Evolutionary conservation across 257 asterid genomes (phyloP), one percentile per base, ranked within the genome.

Genomic region (Fraxinus quadrangulata): DNA sequence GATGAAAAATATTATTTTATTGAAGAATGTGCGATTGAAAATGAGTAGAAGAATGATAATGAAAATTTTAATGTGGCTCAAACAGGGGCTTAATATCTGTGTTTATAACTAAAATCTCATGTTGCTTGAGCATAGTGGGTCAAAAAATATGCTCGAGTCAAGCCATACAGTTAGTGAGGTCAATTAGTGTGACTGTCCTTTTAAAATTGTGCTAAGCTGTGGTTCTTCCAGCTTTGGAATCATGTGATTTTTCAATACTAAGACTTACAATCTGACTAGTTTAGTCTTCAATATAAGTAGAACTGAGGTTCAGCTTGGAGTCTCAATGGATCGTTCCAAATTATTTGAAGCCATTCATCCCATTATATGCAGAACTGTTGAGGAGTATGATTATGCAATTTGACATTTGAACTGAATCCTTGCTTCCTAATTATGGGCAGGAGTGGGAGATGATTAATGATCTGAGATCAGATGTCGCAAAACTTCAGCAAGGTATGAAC

Each of bases 401-500:
- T 42, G 66, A 40, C n/a, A 23, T 66, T 72, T 54, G 75, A 34
- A 26, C 75, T 75, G 49, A 83, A 74, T 69, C 11, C 16, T 23
- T 74, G 72, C 26, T 17, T 66, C 65, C 70, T 78, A 51, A 54
- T 66, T 51, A 75, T 49, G 72, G 82, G 23, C 84, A 94, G 98
- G 97, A 90, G 54, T 94, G 94, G 96, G 99, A 91, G 86, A 84
- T 86, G 81, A 81, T 92, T 54, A 92, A 90, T 82, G 98, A 94
- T 86, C 85, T 94, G 80, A 92, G 90, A 83, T 76, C 90, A 68
- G 99, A 94, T 67, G 88, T 92, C 82, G 90, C 89, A 24, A 91
- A 88, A 83, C 93, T 94, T 79, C 96, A 94, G 87, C 96, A 92
- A 87, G 97, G 99, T 68, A 92, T 92, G 99, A 90, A 88, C 74